Conservation (phyloP, 805 yeast genomes). For the Brettanomyces sp. region DNA sequence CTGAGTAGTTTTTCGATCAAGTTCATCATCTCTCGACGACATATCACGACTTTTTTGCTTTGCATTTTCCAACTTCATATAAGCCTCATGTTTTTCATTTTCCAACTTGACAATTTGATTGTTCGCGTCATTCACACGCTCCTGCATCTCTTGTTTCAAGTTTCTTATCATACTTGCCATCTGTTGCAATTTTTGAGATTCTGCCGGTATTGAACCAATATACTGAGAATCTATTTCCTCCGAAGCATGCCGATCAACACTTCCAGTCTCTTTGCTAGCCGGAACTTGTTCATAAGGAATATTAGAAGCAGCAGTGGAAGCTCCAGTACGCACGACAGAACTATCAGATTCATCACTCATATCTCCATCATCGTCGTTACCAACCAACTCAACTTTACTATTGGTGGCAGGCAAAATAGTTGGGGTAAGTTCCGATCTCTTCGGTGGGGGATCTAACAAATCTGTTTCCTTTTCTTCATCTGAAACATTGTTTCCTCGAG, state of each 20-base stretch:
- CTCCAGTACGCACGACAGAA: neutral
- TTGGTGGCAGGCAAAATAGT: neutral
- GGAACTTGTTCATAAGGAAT: neutral
- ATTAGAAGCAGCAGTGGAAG: neutral
- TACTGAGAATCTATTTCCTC: too few relatives aligned
- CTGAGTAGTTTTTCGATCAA: neutral
- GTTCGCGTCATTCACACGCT: conserved; percentile 50
- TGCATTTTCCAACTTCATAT: neutral
- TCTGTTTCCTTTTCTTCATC: too few relatives aligned
- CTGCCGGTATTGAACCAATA: conserved; percentile 5
- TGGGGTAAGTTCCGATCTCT: neutral
- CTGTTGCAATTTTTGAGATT: conserved; percentile 12
- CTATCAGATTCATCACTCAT: neutral
- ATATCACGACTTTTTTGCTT: neutral
- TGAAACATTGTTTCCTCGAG: neutral
- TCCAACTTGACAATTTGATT: conserved; percentile 43
- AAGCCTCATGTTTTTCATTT: conserved; percentile 16
- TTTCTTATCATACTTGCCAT: conserved; percentile 20
- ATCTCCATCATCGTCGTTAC: neutral
- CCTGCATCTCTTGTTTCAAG: conserved; percentile 34
- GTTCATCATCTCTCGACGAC: neutral
- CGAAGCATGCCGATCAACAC: neutral
- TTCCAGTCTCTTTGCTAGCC: neutral
- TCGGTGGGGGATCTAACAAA: too few relatives aligned
- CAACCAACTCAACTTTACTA: neutral